phyloP scores from a whole-genome alignment of 192 early-diverging fungal genomes.

The Helicostylum pulchrum region DNA sequence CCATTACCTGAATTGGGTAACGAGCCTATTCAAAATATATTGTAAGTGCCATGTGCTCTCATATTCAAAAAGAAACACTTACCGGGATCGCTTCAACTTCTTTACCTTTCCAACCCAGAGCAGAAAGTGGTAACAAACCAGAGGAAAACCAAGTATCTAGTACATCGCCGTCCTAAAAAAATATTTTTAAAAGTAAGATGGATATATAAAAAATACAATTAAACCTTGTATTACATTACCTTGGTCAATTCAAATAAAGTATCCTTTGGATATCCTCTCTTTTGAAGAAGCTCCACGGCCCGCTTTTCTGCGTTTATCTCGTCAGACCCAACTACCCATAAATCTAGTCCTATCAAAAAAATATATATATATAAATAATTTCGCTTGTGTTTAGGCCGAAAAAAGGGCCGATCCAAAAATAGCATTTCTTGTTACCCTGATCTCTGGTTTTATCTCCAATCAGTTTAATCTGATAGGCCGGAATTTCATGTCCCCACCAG shows the following conservation, averaged over 20 bases:
- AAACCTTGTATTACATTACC: slow-evolving; percentile 16
- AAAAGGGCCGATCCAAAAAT: slow-evolving; percentile 7
- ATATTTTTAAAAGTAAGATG: slow-evolving; percentile 30
- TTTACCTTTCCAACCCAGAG: slow-evolving; percentile 46
- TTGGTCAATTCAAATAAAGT: slow-evolving; percentile 28
- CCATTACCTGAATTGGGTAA: slow-evolving; percentile 81
- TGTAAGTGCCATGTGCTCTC: no score
- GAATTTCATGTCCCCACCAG: slow-evolving; percentile 98
- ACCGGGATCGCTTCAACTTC: slow-evolving; percentile 30
- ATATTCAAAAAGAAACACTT: slow-evolving; percentile 3
- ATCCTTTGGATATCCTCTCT: slow-evolving; percentile 37
- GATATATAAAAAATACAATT: not conserved
- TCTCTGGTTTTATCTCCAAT: slow-evolving; percentile 5
- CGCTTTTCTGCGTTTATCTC: slow-evolving; percentile 55
- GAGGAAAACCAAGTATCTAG: slow-evolving; percentile 99
- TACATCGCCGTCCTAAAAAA: slow-evolving; percentile 87
- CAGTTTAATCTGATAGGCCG: slow-evolving; percentile 70
- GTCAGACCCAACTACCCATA: slow-evolving; percentile 67
- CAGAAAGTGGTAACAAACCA: slow-evolving; percentile 85
- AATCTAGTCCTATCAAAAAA: slow-evolving; percentile 16
- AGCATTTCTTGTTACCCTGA: not conserved
- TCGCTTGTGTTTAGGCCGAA: not conserved
- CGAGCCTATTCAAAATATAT: slow-evolving; percentile 39
- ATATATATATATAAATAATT: not conserved
- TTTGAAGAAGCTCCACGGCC: slow-evolving; percentile 46